Evolutionary conservation across 176 grass and related monocot species (phyloP), one percentile per base, ranked within the genome.

Genomic region (Carex kokanica): DNA sequence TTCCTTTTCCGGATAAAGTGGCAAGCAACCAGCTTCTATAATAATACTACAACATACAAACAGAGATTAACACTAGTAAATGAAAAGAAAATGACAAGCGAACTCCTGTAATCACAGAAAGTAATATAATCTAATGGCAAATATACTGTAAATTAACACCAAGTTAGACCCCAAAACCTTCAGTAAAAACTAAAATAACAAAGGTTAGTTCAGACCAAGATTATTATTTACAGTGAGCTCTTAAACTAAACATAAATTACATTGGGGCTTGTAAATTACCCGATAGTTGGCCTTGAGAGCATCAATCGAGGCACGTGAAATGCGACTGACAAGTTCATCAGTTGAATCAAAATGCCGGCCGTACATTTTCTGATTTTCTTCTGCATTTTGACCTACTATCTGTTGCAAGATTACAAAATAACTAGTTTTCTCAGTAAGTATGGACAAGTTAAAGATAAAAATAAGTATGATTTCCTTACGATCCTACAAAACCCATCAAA

Each of bases 271-370:
- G 58, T 51, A 9, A 49, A 78, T 78, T 89, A 91, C 94, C 89
- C 84, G 78, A 66, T 78, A 91, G 32, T 85, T 73, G 31, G 84
- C 60, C 86, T 93, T 90, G 43, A 93, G 86, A 56, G 86, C 53
- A 74, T 97, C 91, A 40, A 97, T 91, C 23, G 94, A 97, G 69
- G 66, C 89, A 84, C 87, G 87, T n/a, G 91, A 80, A 66, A 97
- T 97, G 68, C 81, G 89, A 78, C 94, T 97, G 18, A 97, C 80
- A 54, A 93, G 89, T 81, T 97, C 89, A 67, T 97, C 85, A 56
- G 80, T 80, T 2, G 70, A 59, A 41, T 88, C 88, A 81, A 97
- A 97, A 93, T 97, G 83, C 14, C 83, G 60, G 27, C 89, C 94
- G 54, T 74, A 93, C 49, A 77, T 86, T 53, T 78, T 87, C n/a